These are phyloP conservation scores for Perkinsus chesapeaki DNA, from an alignment of 169 alveolate genomes.

Conservation along the genomic window DNA sequence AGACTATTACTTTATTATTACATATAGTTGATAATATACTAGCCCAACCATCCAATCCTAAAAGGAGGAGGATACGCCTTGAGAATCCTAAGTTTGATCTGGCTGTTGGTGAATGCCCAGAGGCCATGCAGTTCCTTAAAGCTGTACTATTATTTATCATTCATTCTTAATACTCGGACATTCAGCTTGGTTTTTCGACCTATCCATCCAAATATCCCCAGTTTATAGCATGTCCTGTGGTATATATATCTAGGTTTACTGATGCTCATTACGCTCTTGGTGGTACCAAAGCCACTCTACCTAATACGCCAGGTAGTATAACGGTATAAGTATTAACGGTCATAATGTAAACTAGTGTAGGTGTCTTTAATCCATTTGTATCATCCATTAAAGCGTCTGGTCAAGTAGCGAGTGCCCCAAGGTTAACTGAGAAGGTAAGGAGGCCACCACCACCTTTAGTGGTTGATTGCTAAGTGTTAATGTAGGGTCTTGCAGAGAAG, in stretches of 20 bases:
- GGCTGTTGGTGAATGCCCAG: neutral
- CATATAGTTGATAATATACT: neutral
- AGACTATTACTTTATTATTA: neutral
- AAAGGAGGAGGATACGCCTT: neutral
- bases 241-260: neutral
- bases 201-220: neutral
- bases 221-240: neutral
- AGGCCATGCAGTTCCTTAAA: neutral
- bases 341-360: too few species aligned
- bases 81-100: neutral
- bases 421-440: neutral
- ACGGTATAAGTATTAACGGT: too few species aligned
- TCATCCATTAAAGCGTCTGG: neutral
- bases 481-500: neutral
- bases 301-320: neutral
- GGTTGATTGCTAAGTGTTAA: neutral
- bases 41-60: neutral
- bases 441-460: neutral
- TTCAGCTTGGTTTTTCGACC: neutral
- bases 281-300: neutral
- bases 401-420: neutral
- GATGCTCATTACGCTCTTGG: neutral
- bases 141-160: neutral
- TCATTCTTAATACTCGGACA: neutral
- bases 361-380: neutral